Evolutionary conservation across 345 rosid species (phyloP), one percentile per base, ranked within the genome.

Genomic region (Iberis pinnata): DNA sequence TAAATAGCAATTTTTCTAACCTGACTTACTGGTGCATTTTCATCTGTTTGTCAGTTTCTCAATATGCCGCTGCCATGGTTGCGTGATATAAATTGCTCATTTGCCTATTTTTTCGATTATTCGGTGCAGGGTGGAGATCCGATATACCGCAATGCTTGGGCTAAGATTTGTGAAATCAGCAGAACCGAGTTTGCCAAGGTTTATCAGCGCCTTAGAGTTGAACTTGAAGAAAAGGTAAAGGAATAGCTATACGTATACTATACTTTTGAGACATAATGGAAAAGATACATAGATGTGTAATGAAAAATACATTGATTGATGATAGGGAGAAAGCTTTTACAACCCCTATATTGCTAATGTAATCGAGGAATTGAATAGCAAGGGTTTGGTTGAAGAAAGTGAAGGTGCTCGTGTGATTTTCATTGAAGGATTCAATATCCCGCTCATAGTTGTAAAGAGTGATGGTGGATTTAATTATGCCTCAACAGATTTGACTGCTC

Each of bases 261-360:
- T 9, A 39, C 18, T 32, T 40, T 53, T 48, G 18, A 40, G 31
- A 29, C 43, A 37, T 2, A 32, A 17, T 60, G 43, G 39, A 33
- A 32, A 65, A 44, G 22, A 36, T 24, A 22, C 15, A 29, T 56
- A 19, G 9, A 56, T 43, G 37, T 29, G 9, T 55, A 19, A 56
- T 42, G 58, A 25, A 32, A 58, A 18, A 18, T 29, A 2, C 55
- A 13, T 57, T 66, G 45, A 37, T 56, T 59, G 31, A 57, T 75
- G 53, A 49, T 71, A 92, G 97, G 98, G 98, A 12, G 98, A 92
- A 75, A 92, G 98, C 78, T 92, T 92, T 70, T 88, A 92, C 67
- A 92, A 92, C 59, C 93, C 87, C 0, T 72, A 63, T 64, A 85
- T 88, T 59, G 80, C 76, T 5, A 54, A 64, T 32, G 72, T 81